Percentiles rank a stretch among this genome's conserved stretches.
Conservation (phyloP, 148 eudicot genomes). For the Vaccinium vitisidaea region DNA sequence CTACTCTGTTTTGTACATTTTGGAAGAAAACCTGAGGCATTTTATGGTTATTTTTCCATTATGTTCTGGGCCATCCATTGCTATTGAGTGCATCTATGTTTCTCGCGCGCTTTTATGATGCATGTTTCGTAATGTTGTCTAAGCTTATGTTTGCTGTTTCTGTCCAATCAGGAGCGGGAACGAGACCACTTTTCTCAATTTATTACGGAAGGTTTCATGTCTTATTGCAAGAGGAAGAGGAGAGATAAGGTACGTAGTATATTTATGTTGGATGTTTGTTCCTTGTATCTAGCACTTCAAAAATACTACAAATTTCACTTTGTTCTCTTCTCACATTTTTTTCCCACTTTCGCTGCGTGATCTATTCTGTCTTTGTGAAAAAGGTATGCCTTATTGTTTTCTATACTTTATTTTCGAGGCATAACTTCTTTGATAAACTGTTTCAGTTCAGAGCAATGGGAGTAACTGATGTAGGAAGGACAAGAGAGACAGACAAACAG, state of each 20-base stretch:
- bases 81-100: neutral
- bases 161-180: constrained; percentile 76
- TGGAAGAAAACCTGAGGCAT: neutral
- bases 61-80: neutral
- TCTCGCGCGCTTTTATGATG: neutral
- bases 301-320: neutral
- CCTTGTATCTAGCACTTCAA: neutral
- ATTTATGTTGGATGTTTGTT: constrained; percentile 8
- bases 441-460: neutral
- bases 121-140: neutral
- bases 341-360: neutral
- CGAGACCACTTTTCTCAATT: constrained; percentile 96
- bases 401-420: neutral
- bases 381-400: neutral
- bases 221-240: constrained; percentile 96
- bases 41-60: neutral
- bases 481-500: neutral
- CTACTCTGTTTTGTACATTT: neutral
- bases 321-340: neutral
- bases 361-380: neutral
- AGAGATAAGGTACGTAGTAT: constrained; percentile 71
- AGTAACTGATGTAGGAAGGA: neutral
- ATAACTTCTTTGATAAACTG: neutral
- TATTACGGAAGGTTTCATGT: constrained; percentile 90
- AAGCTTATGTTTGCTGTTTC: neutral